Conservation (phyloP, 2,329 filamentous ascomycete species). For the Penicillium expansum region DNA sequence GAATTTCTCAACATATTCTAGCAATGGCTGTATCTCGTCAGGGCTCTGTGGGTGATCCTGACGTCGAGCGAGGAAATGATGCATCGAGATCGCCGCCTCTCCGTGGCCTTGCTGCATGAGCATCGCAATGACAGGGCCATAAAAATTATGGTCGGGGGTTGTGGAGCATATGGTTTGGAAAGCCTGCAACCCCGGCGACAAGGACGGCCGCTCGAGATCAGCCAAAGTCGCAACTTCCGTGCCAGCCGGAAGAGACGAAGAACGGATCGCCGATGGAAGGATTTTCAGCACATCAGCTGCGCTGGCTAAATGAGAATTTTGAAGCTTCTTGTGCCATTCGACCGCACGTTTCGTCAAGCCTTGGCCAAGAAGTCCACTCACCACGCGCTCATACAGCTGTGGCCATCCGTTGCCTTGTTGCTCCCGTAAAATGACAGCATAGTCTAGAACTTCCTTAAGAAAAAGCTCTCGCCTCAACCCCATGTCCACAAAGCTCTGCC, state of each 20-base stretch:
- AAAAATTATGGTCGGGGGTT: conserved; percentile 41
- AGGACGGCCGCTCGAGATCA: conserved; percentile 9
- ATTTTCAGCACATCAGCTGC: conserved; percentile 32
- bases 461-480: conserved; percentile 36
- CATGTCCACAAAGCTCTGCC: conserved; percentile 40
- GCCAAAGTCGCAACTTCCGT: conserved; percentile 8
- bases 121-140: conserved; percentile 42
- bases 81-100: conserved; percentile 46
- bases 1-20: conserved; percentile 40
- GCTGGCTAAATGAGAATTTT: conserved; percentile 30
- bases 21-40: conserved; percentile 40
- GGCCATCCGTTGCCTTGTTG: conserved; percentile 39
- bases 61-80: conserved; percentile 43
- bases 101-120: conserved; percentile 40
- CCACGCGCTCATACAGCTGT: conserved; percentile 38
- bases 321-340: conserved; percentile 40
- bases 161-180: conserved; percentile 46
- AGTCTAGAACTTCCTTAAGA: conserved; percentile 33
- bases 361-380: conserved; percentile 35
- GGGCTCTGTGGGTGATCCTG: conserved; percentile 44
- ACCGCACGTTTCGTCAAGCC: conserved; percentile 32
- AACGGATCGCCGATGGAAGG: conserved; percentile 27
- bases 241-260: conserved; percentile 18
- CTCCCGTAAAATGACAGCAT: conserved; percentile 42
- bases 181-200: conserved; percentile 28